Base-by-base conservation (phyloP, 2,329 filamentous ascomycete species). In the Penicillium sp. region DNA sequence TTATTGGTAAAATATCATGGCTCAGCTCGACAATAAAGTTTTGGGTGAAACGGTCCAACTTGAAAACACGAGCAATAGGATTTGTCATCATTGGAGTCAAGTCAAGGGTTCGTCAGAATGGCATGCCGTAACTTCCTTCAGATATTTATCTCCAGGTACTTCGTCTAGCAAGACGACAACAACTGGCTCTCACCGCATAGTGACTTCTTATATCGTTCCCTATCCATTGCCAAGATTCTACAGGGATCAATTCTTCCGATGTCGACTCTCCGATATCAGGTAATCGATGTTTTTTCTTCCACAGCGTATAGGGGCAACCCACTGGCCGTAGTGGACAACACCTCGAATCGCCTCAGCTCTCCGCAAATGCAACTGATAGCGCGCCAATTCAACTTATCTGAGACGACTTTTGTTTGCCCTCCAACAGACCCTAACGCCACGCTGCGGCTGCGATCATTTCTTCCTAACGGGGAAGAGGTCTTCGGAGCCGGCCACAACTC, bases 401-500 rank as follows among this genome's bases (percentile, higher is more conserved):
- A 55, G 33, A 55, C 53, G 13, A 55, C 53, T 13, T 55, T 61
- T 33, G 33, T 61, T 24, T 54, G 49, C 36, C 52, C 54, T 8
- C 47, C 59, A 20, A 41, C 47, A 34, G 39, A 39, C 12, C 20
- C 52, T 4, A 33, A 32, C 34, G 52, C 54, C 8, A 53, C 49
- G 13, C 59, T 43, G 36, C 54, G 52, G 1, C 56, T 61, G n/a
- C 45, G 39, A 46, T 54, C 36, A 9, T 61, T 61, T 36, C 52
- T 60, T 6, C 59, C 59, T n/a, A 56, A 61, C 18, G 59, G 54
- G 17, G 52, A 52, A 39, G 59, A 61, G 32, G 54, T 61, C 29
- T 58, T 60, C 30, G 56, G 59, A 12, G 56, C 54, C 3, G 59
- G 59, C 8, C 59, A 61, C 39, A 61, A 61, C 34, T 53, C 54